A percentile compares a stretch with the other conserved stretches of the same genome.
These are phyloP conservation scores for Pseudozyma tsukubaensis DNA, from an alignment of 1,284 basidiomycete genomes.

Conservation along the genomic window DNA sequence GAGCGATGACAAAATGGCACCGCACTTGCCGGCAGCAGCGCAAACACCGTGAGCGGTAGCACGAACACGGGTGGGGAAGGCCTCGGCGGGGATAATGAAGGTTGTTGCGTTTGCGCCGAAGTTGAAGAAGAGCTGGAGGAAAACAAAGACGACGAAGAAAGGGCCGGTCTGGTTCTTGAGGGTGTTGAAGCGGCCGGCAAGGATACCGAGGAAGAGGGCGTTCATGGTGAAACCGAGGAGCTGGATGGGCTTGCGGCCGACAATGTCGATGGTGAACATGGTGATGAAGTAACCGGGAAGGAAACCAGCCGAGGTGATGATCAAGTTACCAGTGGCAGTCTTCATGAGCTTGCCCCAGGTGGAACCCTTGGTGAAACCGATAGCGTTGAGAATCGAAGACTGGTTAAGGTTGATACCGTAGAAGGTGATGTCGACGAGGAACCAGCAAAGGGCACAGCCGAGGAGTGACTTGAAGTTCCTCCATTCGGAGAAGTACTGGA, in stretches of 20 bases:
- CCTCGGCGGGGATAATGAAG: constrained; percentile 78
- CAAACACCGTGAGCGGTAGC: constrained; percentile 71
- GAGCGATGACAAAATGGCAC: constrained; percentile 71
- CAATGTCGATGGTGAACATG: constrained; percentile 56
- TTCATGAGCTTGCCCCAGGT: constrained; percentile 72
- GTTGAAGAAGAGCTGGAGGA: constrained; percentile 72
- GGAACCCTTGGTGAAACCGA: constrained; percentile 72
- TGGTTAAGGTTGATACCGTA: constrained; percentile 85
- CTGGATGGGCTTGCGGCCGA: constrained; percentile 69
- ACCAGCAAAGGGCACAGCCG: constrained; percentile 63
- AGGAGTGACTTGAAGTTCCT: constrained; percentile 59
- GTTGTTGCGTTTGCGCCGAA: constrained; percentile 83
- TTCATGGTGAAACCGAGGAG: constrained; percentile 66
- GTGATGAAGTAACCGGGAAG: constrained; percentile 67
- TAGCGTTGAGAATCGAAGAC: constrained; percentile 76
- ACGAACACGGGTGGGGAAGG: constrained; percentile 81
- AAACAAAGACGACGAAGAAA: constrained; percentile 82
- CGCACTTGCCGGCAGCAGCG: constrained; percentile 72
- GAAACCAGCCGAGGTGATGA: constrained; percentile 63
- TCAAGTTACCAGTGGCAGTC: constrained; percentile 70
- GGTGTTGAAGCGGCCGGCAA: constrained; percentile 63
- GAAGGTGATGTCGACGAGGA: constrained; percentile 77
- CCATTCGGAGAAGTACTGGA: constrained; percentile 63
- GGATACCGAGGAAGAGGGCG: constrained; percentile 67
- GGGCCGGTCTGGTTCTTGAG: constrained; percentile 71